phyloP scores from a whole-genome alignment of 306 rosid genomes.

The Cyclanthera cordifolia region DNA sequence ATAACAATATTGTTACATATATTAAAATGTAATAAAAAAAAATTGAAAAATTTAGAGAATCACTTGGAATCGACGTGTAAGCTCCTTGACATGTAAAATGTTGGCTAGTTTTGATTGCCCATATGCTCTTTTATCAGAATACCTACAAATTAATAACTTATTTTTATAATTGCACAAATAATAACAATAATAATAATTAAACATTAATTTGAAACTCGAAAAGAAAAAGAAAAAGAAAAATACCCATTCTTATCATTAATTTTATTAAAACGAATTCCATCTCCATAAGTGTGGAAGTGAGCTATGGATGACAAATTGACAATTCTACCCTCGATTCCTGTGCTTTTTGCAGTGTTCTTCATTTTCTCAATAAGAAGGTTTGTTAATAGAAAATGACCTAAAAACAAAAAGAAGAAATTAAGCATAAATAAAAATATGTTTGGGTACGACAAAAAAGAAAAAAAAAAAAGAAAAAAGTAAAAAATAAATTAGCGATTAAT shows the following conservation, averaged over 20 bases:
- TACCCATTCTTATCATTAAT: constrained; percentile 55
- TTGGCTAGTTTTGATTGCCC: constrained; percentile 92
- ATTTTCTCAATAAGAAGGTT: constrained; percentile 65
- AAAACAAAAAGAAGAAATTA: neutral
- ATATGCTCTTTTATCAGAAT: constrained; percentile 72
- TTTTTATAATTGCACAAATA: neutral
- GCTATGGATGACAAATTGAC: constrained; percentile 82
- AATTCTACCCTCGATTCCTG: constrained; percentile 83
- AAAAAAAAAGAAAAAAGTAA: too few species aligned
- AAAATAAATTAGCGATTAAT: too few species aligned
- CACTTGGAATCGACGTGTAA: constrained; percentile 64
- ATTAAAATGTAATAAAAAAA: too few species aligned
- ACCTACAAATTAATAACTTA: constrained; percentile 28
- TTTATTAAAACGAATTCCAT: constrained; percentile 50
- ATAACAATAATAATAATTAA: too few species aligned
- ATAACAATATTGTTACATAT: too few species aligned
- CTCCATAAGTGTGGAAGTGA: constrained; percentile 44
- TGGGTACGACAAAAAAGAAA: too few species aligned
- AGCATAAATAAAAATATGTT: too few species aligned
- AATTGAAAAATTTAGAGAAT: neutral
- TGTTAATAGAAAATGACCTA: constrained; percentile 78
- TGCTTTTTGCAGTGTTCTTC: constrained; percentile 59
- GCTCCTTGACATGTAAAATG: constrained; percentile 65
- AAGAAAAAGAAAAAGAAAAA: neutral
- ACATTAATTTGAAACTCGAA: too few species aligned